phyloP scores from a whole-genome alignment of 2,329 filamentous ascomycete species.

The Neofusicoccum kwambonambiense region DNA sequence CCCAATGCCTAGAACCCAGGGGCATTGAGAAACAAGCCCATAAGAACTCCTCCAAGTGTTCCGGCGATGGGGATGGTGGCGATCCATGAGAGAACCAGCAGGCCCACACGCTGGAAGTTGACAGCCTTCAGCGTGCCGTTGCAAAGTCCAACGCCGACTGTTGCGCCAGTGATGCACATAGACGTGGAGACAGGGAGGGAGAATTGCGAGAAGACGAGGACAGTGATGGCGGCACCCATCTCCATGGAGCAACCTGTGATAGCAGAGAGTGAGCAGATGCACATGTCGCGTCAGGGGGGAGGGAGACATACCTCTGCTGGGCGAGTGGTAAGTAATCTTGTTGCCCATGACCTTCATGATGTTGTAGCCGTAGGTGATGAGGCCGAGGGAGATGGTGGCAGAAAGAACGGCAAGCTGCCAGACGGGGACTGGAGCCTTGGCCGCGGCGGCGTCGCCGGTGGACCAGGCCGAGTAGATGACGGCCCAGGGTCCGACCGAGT shows the following conservation, averaged over 20 bases:
- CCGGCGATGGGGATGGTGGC: slow-evolving; percentile 63
- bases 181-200: slow-evolving; percentile 69
- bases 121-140: slow-evolving; percentile 70
- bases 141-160: slow-evolving; percentile 74
- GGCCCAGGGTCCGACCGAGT: slow-evolving; percentile 38
- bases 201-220: slow-evolving; percentile 73
- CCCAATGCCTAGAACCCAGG: slow-evolving; percentile 32
- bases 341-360: slow-evolving; percentile 88
- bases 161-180: slow-evolving; percentile 75
- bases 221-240: slow-evolving; percentile 74
- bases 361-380: slow-evolving; percentile 77
- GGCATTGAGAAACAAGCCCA: slow-evolving; percentile 56
- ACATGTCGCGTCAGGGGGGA: background rate
- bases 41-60: slow-evolving; percentile 49
- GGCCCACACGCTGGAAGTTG: slow-evolving; percentile 69
- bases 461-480: slow-evolving; percentile 38
- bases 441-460: slow-evolving; percentile 61
- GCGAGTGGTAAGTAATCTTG: slow-evolving; percentile 71
- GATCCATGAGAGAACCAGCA: slow-evolving; percentile 67
- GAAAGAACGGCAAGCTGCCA: slow-evolving; percentile 76
- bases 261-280: slow-evolving; percentile 18
- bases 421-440: slow-evolving; percentile 66
- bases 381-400: slow-evolving; percentile 60
- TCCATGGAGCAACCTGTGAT: slow-evolving; percentile 65
- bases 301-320: slow-evolving; percentile 41